phyloP scores from a whole-genome alignment of 441 rosid genomes.

The Euphorbia celastroides region DNA sequence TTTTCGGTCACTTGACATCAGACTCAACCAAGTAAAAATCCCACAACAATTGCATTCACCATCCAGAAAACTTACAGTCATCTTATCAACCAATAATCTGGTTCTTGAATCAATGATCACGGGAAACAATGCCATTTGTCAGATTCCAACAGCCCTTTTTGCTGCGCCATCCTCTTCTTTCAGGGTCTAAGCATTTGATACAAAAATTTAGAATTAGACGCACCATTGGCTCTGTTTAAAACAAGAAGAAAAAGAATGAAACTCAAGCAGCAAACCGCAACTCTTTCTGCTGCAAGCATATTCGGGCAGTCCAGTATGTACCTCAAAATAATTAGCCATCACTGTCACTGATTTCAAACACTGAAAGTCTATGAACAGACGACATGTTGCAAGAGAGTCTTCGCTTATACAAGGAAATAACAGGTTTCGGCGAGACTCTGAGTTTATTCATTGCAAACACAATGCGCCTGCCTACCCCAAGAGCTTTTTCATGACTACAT shows the following conservation, averaged over 20 bases:
- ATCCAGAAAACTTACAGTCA: not conserved
- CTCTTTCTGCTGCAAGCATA: not conserved
- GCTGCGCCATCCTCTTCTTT: too few species aligned
- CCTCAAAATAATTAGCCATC: slow-evolving; percentile 32
- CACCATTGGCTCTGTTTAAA: too few species aligned
- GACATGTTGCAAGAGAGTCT: slow-evolving; percentile 18
- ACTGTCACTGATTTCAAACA: slow-evolving; percentile 46
- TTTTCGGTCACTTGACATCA: not conserved
- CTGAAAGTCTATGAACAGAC: slow-evolving; percentile 31
- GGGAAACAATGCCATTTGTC: not conserved
- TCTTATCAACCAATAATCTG: not conserved
- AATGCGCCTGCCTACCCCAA: slow-evolving; percentile 43
- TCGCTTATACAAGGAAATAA: slow-evolving; percentile 29
- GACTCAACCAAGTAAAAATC: not conserved
- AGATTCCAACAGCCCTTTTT: not conserved
- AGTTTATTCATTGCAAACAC: slow-evolving; percentile 42
- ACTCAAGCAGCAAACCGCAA: not conserved
- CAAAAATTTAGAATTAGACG: too few species aligned
- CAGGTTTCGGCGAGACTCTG: slow-evolving; percentile 26
- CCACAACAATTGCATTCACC: not conserved
- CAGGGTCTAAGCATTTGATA: too few species aligned
- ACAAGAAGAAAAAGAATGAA: not conserved
- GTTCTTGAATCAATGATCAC: not conserved
- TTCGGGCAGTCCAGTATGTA: not conserved
- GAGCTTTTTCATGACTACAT: slow-evolving; percentile 9